Percentiles rank a stretch among this genome's conserved stretches.
Evolutionary conservation across 2,329 filamentous ascomycete genomes (phyloP).

Genomic region (Talaromyces marneffei): DNA sequence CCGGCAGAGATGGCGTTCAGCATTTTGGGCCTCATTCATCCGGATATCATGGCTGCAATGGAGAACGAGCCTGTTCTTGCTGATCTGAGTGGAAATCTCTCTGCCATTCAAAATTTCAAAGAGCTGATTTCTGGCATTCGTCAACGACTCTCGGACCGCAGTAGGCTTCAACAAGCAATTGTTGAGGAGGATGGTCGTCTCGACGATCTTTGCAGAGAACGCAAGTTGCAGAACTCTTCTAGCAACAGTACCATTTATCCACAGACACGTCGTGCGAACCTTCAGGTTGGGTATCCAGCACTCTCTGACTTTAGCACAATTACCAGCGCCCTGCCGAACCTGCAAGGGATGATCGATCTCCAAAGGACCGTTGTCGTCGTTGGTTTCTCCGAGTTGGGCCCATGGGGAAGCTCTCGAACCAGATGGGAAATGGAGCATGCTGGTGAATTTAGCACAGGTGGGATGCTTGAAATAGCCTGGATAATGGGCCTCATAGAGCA

Average conservation of each 20-base stretch:
- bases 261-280: conserved; percentile 52
- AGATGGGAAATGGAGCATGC: conserved; percentile 99
- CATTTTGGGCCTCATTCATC: conserved; percentile 89
- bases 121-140: conserved; percentile 87
- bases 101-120: conserved; percentile 95
- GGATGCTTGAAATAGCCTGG: conserved; percentile 99
- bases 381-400: conserved; percentile 86
- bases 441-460: conserved; percentile 93
- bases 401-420: conserved; percentile 97
- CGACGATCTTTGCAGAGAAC: conserved; percentile 43
- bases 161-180: conserved; percentile 85
- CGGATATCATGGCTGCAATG: conserved; percentile 87
- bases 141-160: conserved; percentile 90
- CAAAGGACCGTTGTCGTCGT: conserved; percentile 97
- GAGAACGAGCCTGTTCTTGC: conserved; percentile 93
- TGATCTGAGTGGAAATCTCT: conserved; percentile 92
- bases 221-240: not conserved
- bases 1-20: conserved; percentile 99
- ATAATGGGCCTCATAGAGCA: conserved; percentile 99
- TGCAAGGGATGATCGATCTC: conserved; percentile 97
- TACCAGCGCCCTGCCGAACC: conserved; percentile 68
- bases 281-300: conserved; percentile 89
- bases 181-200: conserved; percentile 97
- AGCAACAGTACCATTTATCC: not conserved
- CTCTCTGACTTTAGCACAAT: not conserved